Base-by-base conservation (phyloP, 1,139 yeast genomes). In the Citeromyces hawaiiensis region DNA sequence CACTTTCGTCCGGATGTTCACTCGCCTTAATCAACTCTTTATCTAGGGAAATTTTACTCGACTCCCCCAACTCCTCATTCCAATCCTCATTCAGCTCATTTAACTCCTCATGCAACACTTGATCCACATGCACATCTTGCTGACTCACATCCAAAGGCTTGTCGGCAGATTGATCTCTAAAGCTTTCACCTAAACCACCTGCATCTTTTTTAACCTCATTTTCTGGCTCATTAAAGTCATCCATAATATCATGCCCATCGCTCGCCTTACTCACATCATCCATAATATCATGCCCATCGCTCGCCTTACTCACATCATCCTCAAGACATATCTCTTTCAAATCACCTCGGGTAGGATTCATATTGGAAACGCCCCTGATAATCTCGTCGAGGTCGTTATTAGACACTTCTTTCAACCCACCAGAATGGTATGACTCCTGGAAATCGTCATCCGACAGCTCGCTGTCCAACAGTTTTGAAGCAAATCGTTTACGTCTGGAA, bases 151-250 rank as follows among this genome's bases (percentile, higher is more conserved):
- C n/a, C n/a, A n/a, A n/a, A n/a, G n/a, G n/a, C n/a, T n/a, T n/a
- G n/a, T n/a, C n/a, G n/a, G n/a, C n/a, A n/a, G n/a, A n/a, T 21
- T 31, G 31, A 17, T 32, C 23, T 29, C 21, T 17, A 32, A 10
- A 9, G 10, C 7, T n/a, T 8, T 2, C 21, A 23, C 14, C 25
- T 21, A 11, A 29, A 17, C 7, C 18, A 21, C 30, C 23, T 33
- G 37, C 36, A 34, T 36, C 21, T 11, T 40, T 8, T 19, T 23
- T 35, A 13, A 32, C 31, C 9, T 33, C 30, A n/a, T n/a, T n/a
- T n/a, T n/a, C n/a, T n/a, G n/a, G n/a, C n/a, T n/a, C n/a, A n/a
- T n/a, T n/a, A n/a, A n/a, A n/a, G n/a, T 34, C 36, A 5, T 34
- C 18, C 14, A 34, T 15, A 35, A 29, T 18, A 13, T 10, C 30